Conservation (phyloP, 2,329 filamentous ascomycete species). For the Alternaria panax region DNA sequence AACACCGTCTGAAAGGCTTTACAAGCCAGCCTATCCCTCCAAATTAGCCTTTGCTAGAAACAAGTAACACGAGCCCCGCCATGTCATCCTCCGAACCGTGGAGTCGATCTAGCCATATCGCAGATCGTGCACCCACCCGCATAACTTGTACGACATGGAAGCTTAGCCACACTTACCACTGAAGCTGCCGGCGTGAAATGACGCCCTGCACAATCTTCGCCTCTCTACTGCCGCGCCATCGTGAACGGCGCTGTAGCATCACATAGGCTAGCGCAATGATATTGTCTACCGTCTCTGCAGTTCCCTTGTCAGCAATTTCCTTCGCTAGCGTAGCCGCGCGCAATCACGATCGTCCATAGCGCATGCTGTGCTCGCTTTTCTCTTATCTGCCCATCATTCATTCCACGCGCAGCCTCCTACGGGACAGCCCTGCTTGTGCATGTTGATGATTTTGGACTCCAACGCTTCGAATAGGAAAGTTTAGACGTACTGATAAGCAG, state of each 20-base stretch:
- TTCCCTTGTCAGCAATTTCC: slow-evolving; percentile 25
- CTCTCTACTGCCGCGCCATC: slow-evolving; percentile 48
- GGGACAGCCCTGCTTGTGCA: slow-evolving; percentile 19
- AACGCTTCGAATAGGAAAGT: slow-evolving; percentile 8
- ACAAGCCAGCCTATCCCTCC: slow-evolving; percentile 66
- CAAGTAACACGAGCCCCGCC: slow-evolving; percentile 25
- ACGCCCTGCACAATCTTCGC: slow-evolving; percentile 50
- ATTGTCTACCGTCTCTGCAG: slow-evolving; percentile 68
- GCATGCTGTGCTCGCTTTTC: slow-evolving; percentile 18
- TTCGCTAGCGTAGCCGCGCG: slow-evolving; percentile 16
- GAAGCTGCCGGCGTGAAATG: slow-evolving; percentile 66
- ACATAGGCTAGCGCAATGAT: slow-evolving; percentile 70
- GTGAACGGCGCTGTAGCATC: slow-evolving; percentile 66
- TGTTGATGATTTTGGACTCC: slow-evolving; percentile 17
- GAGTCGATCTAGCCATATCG: slow-evolving; percentile 20
- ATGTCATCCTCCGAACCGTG: slow-evolving; percentile 26
- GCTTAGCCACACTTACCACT: slow-evolving; percentile 62
- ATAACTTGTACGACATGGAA: slow-evolving; percentile 30
- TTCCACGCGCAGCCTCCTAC: slow-evolving; percentile 10
- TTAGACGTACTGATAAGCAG: slow-evolving; percentile 66
- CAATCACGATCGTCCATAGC: slow-evolving; percentile 26
- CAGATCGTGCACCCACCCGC: slow-evolving; percentile 18
- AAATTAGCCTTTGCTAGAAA: slow-evolving; percentile 21
- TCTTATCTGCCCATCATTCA: slow-evolving; percentile 21
- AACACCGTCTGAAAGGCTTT: slow-evolving; percentile 75